A percentile compares a stretch with the other conserved stretches of the same genome.
Evolutionary conservation across 163 green algal species (phyloP).

Genomic region (Chlorella variabilis): DNA sequence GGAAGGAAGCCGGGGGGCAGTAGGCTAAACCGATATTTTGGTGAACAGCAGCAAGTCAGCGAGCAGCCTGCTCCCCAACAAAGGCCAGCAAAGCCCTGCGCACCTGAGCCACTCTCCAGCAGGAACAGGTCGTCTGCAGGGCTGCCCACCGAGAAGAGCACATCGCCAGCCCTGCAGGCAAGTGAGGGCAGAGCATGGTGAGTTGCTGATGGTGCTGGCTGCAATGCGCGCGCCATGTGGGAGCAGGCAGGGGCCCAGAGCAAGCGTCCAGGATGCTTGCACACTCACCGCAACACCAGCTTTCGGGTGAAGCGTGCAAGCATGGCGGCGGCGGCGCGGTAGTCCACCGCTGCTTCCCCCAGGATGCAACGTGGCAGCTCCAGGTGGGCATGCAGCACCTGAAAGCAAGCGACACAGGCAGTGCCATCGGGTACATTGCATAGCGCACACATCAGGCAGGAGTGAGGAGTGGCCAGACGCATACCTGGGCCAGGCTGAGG

Average conservation of each 20-base stretch:
- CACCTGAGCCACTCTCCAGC: conserved; percentile 40
- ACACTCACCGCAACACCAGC: conserved; percentile 12
- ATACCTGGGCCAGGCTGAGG: conserved; percentile 1
- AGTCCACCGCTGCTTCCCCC: conserved; percentile 26
- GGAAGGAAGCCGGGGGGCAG: no score
- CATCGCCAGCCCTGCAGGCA: conserved; percentile 21
- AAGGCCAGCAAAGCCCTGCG: no score
- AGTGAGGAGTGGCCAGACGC: neutral
- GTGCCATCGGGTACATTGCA: neutral
- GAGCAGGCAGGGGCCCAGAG: neutral
- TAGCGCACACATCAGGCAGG: no score
- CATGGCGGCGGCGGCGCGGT: neutral
- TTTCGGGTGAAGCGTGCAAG: conserved; percentile 6
- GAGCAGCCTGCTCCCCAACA: no score
- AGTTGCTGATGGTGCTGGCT: no score
- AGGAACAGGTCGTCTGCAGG: conserved; percentile 44
- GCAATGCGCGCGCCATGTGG: no score
- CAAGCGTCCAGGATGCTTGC: no score
- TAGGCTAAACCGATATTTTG: no score
- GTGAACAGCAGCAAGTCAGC: no score
- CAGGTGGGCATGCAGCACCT: conserved; percentile 43
- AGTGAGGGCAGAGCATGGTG: neutral
- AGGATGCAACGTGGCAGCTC: conserved; percentile 44
- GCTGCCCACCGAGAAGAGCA: conserved; percentile 38
- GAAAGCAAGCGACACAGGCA: neutral